Evolutionary conservation across 2,329 filamentous ascomycete genomes (phyloP).

Genomic region (Pezicula radicicola): DNA sequence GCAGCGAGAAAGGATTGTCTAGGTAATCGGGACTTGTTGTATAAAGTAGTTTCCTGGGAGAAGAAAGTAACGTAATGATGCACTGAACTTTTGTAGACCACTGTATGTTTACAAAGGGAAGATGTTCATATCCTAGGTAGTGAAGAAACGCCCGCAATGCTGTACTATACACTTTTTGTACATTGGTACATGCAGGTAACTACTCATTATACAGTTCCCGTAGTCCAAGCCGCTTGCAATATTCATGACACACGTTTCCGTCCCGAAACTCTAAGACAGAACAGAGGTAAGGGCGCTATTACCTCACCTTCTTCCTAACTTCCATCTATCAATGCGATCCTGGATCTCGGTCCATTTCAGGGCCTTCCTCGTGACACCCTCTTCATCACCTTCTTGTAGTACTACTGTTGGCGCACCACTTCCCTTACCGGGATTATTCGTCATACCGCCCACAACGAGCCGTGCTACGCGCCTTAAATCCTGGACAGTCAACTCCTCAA

Average conservation of each 20-base stretch:
- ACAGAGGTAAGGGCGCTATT: background rate
- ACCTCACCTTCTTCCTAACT: slow-evolving; percentile 62
- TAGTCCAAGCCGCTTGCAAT: too few species aligned
- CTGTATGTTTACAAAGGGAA: too few species aligned
- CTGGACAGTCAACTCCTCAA: slow-evolving; percentile 74
- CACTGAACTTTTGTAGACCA: too few species aligned
- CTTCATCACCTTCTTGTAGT: slow-evolving; percentile 80
- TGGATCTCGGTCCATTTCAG: slow-evolving; percentile 89
- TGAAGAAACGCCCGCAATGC: too few species aligned
- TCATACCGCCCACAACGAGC: slow-evolving; percentile 72
- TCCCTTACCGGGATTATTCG: slow-evolving; percentile 72
- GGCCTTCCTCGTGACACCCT: slow-evolving; percentile 60
- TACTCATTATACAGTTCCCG: too few species aligned
- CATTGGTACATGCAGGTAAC: background rate
- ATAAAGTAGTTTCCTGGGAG: too few species aligned
- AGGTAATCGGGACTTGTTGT: too few species aligned
- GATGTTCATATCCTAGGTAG: too few species aligned
- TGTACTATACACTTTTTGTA: background rate
- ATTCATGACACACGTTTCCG: background rate
- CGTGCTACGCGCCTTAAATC: slow-evolving; percentile 82
- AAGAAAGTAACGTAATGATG: too few species aligned
- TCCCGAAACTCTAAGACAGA: too few species aligned
- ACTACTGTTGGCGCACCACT: slow-evolving; percentile 92
- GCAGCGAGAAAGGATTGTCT: too few species aligned
- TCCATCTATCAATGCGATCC: slow-evolving; percentile 79